These are phyloP conservation scores for Plectosphaerella plurivora DNA, from an alignment of 2,329 filamentous ascomycete species.

Conservation along the genomic window DNA sequence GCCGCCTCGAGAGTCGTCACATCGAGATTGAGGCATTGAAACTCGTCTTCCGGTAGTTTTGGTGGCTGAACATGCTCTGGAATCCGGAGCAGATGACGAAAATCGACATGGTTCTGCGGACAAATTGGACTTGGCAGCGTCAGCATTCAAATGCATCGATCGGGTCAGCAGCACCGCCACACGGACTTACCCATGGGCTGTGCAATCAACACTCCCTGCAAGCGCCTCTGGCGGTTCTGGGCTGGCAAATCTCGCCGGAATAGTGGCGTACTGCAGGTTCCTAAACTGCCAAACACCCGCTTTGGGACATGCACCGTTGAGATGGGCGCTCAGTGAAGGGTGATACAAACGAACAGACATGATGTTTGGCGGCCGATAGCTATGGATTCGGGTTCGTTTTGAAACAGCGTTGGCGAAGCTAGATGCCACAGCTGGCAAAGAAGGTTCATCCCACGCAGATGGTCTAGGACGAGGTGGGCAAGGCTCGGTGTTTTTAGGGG, in stretches of 20 bases:
- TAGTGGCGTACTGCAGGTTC: conserved; percentile 5
- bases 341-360: background rate
- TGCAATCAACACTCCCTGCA: conserved; percentile 1
- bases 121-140: conserved; percentile 29
- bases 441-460: background rate
- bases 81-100: conserved; percentile 36
- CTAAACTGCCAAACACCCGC: background rate
- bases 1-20: conserved; percentile 22
- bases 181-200: conserved; percentile 4
- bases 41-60: conserved; percentile 31
- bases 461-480: background rate
- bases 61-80: conserved; percentile 21
- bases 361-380: background rate
- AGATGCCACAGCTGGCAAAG: background rate
- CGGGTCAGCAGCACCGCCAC: background rate
- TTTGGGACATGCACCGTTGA: background rate
- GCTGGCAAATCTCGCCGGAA: conserved; percentile 3
- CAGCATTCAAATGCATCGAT: background rate
- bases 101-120: conserved; percentile 33
- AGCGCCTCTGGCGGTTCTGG: background rate
- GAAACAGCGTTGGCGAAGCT: background rate
- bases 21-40: conserved; percentile 37
- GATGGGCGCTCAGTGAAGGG: background rate
- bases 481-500: background rate
- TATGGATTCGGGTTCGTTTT: too few relatives aligned